Conservation (phyloP, 2,329 filamentous ascomycete genomes). For the Dichotomopilus funicola region DNA sequence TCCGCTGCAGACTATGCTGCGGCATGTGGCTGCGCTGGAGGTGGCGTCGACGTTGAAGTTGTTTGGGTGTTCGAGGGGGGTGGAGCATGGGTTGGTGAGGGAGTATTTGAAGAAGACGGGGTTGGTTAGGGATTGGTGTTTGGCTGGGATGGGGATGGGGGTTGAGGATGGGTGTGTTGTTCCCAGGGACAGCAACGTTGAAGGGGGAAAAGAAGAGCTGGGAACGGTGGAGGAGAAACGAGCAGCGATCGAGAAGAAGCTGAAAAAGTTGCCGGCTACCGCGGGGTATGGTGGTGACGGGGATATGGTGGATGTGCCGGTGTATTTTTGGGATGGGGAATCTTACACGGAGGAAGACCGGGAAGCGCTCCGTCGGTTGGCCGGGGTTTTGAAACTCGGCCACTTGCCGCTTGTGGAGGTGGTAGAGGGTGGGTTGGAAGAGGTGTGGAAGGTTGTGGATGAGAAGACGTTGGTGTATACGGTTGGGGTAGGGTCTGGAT, state of each 20-base stretch:
- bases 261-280: not conserved
- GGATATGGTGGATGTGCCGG: slow-evolving; percentile 2
- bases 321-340: slow-evolving; percentile 1
- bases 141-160: not conserved
- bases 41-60: slow-evolving; percentile 4
- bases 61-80: not conserved
- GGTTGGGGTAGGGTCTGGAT: not conserved
- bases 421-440: not conserved
- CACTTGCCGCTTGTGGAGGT: slow-evolving; percentile 2
- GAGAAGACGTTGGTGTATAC: slow-evolving; percentile 11
- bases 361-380: not conserved
- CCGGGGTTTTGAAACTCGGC: not conserved
- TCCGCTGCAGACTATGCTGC: slow-evolving; percentile 12
- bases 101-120: not conserved
- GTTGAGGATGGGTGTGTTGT: not conserved
- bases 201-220: not conserved
- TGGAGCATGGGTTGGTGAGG: slow-evolving; percentile 8
- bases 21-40: slow-evolving; percentile 12
- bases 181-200: not conserved
- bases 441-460: not conserved
- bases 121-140: not conserved
- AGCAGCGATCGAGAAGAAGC: not conserved
- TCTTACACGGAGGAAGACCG: slow-evolving; percentile 12
- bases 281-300: slow-evolving; percentile 1
- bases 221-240: not conserved